Percentiles rank a stretch among this genome's conserved stretches.
Conservation (phyloP, 495 filamentous ascomycete species). For the Clavariopsis aquatica region DNA sequence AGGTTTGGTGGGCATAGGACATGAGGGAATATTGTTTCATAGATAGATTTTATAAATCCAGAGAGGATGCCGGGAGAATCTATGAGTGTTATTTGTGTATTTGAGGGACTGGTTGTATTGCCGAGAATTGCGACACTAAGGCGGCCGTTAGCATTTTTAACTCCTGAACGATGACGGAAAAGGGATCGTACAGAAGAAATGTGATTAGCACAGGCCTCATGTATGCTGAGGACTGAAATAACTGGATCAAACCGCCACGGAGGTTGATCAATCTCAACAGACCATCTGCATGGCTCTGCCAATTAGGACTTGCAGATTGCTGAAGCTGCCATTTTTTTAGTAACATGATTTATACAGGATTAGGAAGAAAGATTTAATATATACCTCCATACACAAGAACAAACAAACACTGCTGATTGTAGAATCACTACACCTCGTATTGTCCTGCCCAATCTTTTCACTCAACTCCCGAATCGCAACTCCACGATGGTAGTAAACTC, state of each 20-base stretch:
- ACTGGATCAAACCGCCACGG: slow-evolving; percentile 9
- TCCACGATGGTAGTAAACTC: slow-evolving; percentile 19
- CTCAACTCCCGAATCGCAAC: slow-evolving; percentile 12
- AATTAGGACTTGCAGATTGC: not conserved
- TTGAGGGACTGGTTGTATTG: not conserved
- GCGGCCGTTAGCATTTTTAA: not conserved
- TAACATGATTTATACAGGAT: not conserved
- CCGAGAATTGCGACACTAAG: not conserved
- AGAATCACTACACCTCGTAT: slow-evolving; percentile 5
- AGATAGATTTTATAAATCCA: slow-evolving; percentile 1
- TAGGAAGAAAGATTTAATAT: not conserved
- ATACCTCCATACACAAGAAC: slow-evolving; percentile 17
- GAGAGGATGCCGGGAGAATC: not conserved
- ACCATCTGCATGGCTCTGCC: slow-evolving; percentile 13
- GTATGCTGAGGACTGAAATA: not conserved
- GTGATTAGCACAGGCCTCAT: not conserved
- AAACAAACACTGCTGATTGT: slow-evolving; percentile 3
- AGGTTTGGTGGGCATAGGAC: slow-evolving; percentile 8
- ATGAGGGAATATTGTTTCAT: slow-evolving; percentile 9
- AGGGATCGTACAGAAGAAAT: slow-evolving; percentile 16
- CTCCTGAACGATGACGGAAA: not conserved
- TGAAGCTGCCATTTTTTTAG: not conserved
- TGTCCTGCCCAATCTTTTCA: slow-evolving; percentile 2
- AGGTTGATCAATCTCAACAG: slow-evolving; percentile 11
- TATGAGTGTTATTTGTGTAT: not conserved